Evolutionary conservation across 768 basidiomycete species (phyloP), one percentile per base, ranked within the genome.

Genomic region (Botryobasidium botryosum): DNA sequence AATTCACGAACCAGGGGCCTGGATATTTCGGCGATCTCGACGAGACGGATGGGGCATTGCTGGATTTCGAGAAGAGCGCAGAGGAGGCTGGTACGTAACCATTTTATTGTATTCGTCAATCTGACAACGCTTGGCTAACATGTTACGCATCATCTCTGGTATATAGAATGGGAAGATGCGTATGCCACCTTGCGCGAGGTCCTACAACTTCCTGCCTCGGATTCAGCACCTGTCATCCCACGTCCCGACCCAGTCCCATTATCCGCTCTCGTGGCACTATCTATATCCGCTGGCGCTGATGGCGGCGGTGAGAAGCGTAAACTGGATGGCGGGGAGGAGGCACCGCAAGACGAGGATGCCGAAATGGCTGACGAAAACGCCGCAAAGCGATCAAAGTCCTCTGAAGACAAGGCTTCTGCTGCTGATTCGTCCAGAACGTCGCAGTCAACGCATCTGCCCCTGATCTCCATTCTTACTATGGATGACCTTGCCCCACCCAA

Each of bases 11-110:
- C 52, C 85, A 87, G 56, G 84, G 81, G 0, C 84, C 84, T 1
- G 69, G 72, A 0, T 97, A 99, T 58, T 96, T 81, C 59, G 90
- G 92, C 6, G 88, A 99, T 56, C 53, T 79, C 12, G 92, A 96
- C 56, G 91, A 99, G 58, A 61, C 62, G 3, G 77, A 73, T 37
- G 62, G 74, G 44, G 75, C 62, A n/a, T 58, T 99, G 25, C 56
- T 87, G 13, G 68, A 73, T 44, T 83, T 68, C 48, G 92, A 96
- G 61, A 62, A 61, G 35, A 67, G 68, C 46, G 72, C 75, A 23
- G 86, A 88, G 58, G 70, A 79, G 46, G 72, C 77, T 56, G 80
- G 86, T 83, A 52, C 44, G 71, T 61, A 51, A 54, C 20, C 45
- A 53, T 51, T 42, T 13, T 27, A 7, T 26, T 25, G 13, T 28